Percentiles rank a stretch among this genome's conserved stretches.
These are phyloP conservation scores for Zychaea mexicana DNA, from an alignment of 371 early-diverging fungal genomes.

Conservation along the genomic window DNA sequence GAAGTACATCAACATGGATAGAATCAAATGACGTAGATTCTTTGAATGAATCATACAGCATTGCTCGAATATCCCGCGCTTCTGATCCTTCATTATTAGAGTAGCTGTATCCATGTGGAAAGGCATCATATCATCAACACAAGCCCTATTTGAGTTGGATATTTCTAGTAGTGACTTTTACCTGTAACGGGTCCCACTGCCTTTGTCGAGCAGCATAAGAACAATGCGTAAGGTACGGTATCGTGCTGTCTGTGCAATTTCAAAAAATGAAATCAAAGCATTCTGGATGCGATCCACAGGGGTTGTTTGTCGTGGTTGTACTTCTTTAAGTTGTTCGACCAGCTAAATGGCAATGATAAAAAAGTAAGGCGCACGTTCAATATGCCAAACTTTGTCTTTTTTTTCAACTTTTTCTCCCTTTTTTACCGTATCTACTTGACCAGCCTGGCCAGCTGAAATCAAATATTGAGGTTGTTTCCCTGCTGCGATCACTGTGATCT, in stretches of 20 bases:
- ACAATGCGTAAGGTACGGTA: neutral
- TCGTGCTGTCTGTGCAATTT: neutral
- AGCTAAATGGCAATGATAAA: neutral
- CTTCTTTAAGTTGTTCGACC: neutral
- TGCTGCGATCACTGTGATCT: constrained; percentile 8
- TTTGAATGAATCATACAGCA: neutral
- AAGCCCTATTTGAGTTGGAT: too few species aligned
- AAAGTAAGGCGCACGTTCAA: too few species aligned
- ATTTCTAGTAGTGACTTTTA: neutral
- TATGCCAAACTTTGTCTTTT: too few species aligned
- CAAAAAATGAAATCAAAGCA: neutral
- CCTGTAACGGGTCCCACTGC: neutral
- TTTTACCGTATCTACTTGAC: neutral
- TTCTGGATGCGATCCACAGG: neutral
- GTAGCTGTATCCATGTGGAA: neutral
- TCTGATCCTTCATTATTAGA: neutral
- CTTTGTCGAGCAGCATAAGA: constrained; percentile 1
- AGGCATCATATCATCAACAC: too few species aligned
- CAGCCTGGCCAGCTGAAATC: neutral
- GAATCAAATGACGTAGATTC: neutral
- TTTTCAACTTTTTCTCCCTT: too few species aligned
- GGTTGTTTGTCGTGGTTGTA: neutral
- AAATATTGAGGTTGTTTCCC: neutral
- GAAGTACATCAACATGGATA: neutral
- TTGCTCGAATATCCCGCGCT: neutral